Evolutionary conservation across 495 filamentous ascomycete species (phyloP).

Genomic region (Durotheca rogersii): DNA sequence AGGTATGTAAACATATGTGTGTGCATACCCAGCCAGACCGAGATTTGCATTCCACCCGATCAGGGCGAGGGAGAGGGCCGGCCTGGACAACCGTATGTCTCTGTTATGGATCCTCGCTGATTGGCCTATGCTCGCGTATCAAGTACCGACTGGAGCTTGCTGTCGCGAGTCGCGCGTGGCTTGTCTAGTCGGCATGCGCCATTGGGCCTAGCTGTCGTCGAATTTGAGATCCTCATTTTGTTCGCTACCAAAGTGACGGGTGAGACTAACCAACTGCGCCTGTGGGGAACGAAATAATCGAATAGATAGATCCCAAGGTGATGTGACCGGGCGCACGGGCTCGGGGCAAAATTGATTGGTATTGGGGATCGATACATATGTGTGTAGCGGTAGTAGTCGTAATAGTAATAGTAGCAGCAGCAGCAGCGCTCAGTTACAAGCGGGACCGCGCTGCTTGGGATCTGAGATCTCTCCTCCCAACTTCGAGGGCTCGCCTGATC

Average conservation of each 20-base stretch:
- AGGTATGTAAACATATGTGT: no score
- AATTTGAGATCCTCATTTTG: conserved; percentile 28
- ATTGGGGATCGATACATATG: no score
- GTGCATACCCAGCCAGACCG: no score
- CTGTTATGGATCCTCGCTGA: no score
- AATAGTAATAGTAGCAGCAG: no score
- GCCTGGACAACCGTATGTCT: no score
- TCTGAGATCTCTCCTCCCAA: conserved; percentile 28
- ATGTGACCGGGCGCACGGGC: conserved; percentile 26
- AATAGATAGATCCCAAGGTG: conserved; percentile 27
- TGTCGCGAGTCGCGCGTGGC: conserved; percentile 13
- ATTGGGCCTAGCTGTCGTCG: conserved; percentile 23
- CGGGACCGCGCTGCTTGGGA: conserved; percentile 25
- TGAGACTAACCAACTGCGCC: conserved; percentile 33
- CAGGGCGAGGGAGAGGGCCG: no score
- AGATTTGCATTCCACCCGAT: no score
- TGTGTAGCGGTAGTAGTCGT: no score
- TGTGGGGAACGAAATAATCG: conserved; percentile 31
- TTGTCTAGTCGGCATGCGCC: conserved; percentile 20
- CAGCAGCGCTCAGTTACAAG: conserved; percentile 18
- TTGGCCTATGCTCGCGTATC: conserved; percentile 4
- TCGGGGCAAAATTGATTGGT: conserved; percentile 26
- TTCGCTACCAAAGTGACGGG: conserved; percentile 33
- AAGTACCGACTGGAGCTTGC: not conserved
- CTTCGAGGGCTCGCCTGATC: no score